phyloP scores from a whole-genome alignment of 768 basidiomycete genomes.

The Kwoniella sp. region DNA sequence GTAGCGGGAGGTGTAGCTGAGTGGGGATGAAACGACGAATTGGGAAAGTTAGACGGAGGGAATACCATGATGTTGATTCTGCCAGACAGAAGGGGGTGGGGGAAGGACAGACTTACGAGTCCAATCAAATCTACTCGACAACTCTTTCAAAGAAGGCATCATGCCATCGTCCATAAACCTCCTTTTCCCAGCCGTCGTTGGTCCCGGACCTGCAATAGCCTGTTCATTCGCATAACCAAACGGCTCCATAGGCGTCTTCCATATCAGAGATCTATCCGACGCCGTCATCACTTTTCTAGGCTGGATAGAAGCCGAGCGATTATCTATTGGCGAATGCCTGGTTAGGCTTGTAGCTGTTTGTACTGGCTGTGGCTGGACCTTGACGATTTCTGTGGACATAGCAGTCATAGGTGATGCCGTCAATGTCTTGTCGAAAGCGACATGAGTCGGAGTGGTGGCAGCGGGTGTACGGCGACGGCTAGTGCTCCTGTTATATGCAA shows the following conservation, averaged over 20 bases:
- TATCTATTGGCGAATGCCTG: background rate
- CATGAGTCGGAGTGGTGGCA: background rate
- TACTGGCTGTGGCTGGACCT: background rate
- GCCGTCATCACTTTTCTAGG: constrained; percentile 1
- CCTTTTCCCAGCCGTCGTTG: constrained; percentile 12
- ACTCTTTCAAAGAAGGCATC: constrained; percentile 18
- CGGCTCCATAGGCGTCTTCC: constrained; percentile 11
- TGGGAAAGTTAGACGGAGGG: too few species aligned
- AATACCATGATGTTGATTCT: too few species aligned
- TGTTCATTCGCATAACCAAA: constrained; percentile 5
- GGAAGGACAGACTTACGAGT: constrained; percentile 22
- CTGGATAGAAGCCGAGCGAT: background rate
- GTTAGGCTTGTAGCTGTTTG: background rate
- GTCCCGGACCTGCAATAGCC: constrained; percentile 13
- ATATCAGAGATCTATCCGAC: constrained; percentile 18
- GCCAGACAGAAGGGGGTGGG: too few species aligned
- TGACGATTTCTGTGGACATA: background rate
- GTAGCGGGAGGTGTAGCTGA: constrained; percentile 23
- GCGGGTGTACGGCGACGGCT: constrained; percentile 19
- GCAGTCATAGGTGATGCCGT: background rate
- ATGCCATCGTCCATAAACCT: constrained; percentile 25
- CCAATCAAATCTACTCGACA: constrained; percentile 18
- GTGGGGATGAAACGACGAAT: too few species aligned
- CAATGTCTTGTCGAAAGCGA: background rate
- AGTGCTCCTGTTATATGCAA: constrained; percentile 1